Evolutionary conservation across 441 rosid species (phyloP), one percentile per base, ranked within the genome.

Genomic region (Biscutella auriculata): DNA sequence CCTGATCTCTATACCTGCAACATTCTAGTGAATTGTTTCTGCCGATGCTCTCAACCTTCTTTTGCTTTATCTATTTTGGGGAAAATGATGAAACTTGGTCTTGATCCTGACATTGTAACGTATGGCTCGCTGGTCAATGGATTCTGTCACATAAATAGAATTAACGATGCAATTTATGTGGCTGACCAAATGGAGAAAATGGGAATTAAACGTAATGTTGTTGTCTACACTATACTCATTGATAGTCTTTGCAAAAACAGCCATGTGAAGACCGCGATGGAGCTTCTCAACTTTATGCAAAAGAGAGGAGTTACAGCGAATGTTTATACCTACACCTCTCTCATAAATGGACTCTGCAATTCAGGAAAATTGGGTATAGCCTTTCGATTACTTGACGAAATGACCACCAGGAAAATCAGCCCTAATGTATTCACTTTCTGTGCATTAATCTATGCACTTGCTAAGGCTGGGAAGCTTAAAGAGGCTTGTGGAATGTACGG

Each of bases 11-110:
- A 53, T 6, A 28, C 44, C 10, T 67, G 49, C 9, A 67, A 60
- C 32, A 56, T 67, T 42, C 4, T 52, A 0, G 46, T 67, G 32
- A 67, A 60, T 8, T 53, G 62, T 47, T 39, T 53, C 13, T 54
- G 53, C 13, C 70, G 43, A 1, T 65, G 59, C 8, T 57, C 53
- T 6, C 53, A 42, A 1, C 64, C 53, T 42, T 21, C 2, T 50
- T 37, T 23, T 27, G 69, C 52, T 25, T 57, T 21, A 0, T 53
- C 43, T 1, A 59, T 58, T 44, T 49, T 67, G 2, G 66, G 71
- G 43, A 67, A 60, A 44, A 60, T 67, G 56, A 59, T 46, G 72
- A 67, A 67, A 9, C 72, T 67, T 34, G 67, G 67, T 17, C 39
- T 60, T 12, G 37, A 29, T 45, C 66, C 66, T 15, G 49, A 44